phyloP scores from a whole-genome alignment of 2,329 filamentous ascomycete species.

The Stagonosporopsis vannaccii region DNA sequence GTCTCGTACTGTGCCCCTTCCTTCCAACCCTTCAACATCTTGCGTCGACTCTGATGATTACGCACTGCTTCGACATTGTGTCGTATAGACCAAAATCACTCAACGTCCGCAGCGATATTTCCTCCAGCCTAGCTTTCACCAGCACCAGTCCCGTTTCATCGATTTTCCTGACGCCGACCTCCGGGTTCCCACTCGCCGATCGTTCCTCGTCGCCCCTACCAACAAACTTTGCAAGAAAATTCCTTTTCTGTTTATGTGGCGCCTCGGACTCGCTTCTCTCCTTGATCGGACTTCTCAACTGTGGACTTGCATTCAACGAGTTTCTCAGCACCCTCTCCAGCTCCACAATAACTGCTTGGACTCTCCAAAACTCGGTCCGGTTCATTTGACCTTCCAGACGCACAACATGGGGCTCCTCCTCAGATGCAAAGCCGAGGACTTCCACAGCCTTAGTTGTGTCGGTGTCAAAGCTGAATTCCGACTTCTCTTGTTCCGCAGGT shows the following conservation, averaged over 20 bases:
- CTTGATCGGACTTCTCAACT: slow-evolving; percentile 16
- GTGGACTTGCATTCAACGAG: slow-evolving; percentile 36
- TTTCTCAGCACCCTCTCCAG: slow-evolving; percentile 46
- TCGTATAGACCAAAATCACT: slow-evolving; percentile 48
- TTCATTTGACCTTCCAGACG: slow-evolving; percentile 51
- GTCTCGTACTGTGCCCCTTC: not conserved
- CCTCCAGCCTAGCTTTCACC: slow-evolving; percentile 40
- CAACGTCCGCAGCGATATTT: slow-evolving; percentile 43
- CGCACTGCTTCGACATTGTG: slow-evolving; percentile 45
- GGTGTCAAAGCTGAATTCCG: slow-evolving; percentile 42
- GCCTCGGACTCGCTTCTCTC: slow-evolving; percentile 2
- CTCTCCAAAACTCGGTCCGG: slow-evolving; percentile 54
- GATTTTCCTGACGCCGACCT: slow-evolving; percentile 26
- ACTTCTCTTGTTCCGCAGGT: slow-evolving; percentile 31
- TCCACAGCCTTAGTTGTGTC: slow-evolving; percentile 35
- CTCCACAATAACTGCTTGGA: slow-evolving; percentile 51
- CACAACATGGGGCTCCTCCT: slow-evolving; percentile 51
- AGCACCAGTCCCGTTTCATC: slow-evolving; percentile 29
- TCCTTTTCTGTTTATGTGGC: slow-evolving; percentile 20
- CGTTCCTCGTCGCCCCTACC: slow-evolving; percentile 29
- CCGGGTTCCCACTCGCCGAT: slow-evolving; percentile 28
- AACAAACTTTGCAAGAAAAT: slow-evolving; percentile 35
- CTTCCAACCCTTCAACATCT: slow-evolving; percentile 30
- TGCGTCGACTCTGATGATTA: slow-evolving; percentile 42
- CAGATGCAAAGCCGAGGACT: slow-evolving; percentile 51